phyloP scores from a whole-genome alignment of 768 basidiomycete species.

The Boletus speciosus region DNA sequence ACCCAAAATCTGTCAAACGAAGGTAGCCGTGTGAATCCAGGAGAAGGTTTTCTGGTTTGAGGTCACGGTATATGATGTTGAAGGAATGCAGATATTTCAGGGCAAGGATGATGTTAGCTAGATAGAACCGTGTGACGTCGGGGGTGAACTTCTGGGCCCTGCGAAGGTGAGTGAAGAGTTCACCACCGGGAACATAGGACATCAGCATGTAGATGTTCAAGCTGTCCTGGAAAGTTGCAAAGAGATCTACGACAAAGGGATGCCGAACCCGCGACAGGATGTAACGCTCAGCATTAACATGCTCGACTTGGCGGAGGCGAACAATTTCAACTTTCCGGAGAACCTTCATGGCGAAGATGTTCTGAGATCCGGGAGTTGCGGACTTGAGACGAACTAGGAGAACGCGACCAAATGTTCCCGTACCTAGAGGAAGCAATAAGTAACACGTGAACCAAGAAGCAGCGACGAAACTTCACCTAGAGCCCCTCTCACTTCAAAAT shows the following conservation, averaged over 20 bases:
- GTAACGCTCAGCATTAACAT: slow-evolving; percentile 93
- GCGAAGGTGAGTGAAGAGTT: slow-evolving; percentile 94
- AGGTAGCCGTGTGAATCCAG: slow-evolving; percentile 91
- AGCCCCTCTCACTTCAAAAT: slow-evolving; percentile 80
- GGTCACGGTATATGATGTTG: slow-evolving; percentile 97
- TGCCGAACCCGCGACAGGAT: slow-evolving; percentile 91
- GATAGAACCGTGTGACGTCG: slow-evolving; percentile 97
- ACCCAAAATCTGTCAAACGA: slow-evolving; percentile 96
- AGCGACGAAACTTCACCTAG: slow-evolving; percentile 47
- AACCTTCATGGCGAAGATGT: slow-evolving; percentile 85
- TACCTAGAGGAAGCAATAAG: slow-evolving; percentile 51
- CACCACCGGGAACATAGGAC: slow-evolving; percentile 94
- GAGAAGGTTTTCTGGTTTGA: slow-evolving; percentile 98
- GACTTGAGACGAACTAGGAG: slow-evolving; percentile 77
- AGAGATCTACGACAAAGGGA: slow-evolving; percentile 96
- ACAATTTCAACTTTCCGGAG: slow-evolving; percentile 84
- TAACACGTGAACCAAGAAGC: neutral
- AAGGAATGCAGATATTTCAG: slow-evolving; percentile 92
- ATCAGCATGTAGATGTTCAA: slow-evolving; percentile 98
- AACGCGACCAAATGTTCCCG: slow-evolving; percentile 94
- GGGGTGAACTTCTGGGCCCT: slow-evolving; percentile 93
- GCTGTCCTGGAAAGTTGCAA: slow-evolving; percentile 92
- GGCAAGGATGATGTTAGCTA: slow-evolving; percentile 93
- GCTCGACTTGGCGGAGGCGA: slow-evolving; percentile 91
- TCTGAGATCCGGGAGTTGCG: slow-evolving; percentile 40